Evolutionary conservation across 1,139 yeast genomes (phyloP).

Genomic region (Hyphopichia fennica): DNA sequence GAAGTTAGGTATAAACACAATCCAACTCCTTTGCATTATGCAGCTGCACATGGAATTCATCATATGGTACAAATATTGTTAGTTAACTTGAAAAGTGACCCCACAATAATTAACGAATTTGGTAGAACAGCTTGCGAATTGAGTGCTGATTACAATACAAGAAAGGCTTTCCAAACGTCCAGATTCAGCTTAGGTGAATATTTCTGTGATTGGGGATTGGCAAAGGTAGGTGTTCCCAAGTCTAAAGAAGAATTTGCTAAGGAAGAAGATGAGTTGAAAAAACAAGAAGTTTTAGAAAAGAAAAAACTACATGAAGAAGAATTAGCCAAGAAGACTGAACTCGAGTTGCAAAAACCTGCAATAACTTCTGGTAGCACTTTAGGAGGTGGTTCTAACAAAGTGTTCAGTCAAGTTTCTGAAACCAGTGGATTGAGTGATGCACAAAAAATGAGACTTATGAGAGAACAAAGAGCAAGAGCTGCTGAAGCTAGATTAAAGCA

Average conservation of each 20-base stretch:
- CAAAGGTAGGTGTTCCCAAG: constrained; percentile 66
- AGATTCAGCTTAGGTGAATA: constrained; percentile 69
- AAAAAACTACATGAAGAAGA: constrained; percentile 40
- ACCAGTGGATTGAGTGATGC: constrained; percentile 52
- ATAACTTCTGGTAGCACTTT: constrained; percentile 29
- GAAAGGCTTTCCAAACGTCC: constrained; percentile 65
- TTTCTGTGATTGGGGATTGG: constrained; percentile 65
- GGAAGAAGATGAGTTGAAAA: constrained; percentile 35
- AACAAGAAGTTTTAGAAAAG: constrained; percentile 35
- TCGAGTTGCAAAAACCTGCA: constrained; percentile 35
- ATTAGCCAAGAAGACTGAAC: constrained; percentile 39
- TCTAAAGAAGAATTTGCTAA: constrained; percentile 62
- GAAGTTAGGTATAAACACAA: constrained; percentile 46
- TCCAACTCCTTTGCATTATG: constrained; percentile 81
- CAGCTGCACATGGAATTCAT: constrained; percentile 64
- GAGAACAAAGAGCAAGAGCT: constrained; percentile 95
- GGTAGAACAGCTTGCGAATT: constrained; percentile 63
- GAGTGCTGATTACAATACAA: constrained; percentile 43
- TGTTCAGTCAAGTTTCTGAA: constrained; percentile 17
- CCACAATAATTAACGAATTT: constrained; percentile 50
- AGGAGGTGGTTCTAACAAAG: constrained; percentile 18
- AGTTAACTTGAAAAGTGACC: constrained; percentile 68
- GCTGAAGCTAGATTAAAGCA: constrained; percentile 79
- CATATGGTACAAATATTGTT: constrained; percentile 70
- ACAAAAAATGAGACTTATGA: constrained; percentile 74